Conservation (phyloP, 257 asterid genomes). For the Solanum medicagineum region DNA sequence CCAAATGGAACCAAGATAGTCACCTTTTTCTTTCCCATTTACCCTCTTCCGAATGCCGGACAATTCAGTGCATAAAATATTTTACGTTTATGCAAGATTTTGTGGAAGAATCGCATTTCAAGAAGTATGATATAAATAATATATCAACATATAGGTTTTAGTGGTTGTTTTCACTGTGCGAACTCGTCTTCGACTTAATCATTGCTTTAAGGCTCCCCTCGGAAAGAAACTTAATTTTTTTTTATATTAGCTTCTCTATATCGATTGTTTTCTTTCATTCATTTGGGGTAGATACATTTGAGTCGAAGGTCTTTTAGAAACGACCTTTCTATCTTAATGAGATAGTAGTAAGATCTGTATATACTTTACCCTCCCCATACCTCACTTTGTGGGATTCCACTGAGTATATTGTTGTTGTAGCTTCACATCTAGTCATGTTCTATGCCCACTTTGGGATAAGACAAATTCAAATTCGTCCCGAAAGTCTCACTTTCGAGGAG, state of each 20-base stretch:
- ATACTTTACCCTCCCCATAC: too few species aligned
- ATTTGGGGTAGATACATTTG: too few species aligned
- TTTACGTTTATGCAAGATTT: background rate
- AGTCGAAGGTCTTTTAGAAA: too few species aligned
- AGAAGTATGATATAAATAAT: background rate
- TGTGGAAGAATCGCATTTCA: background rate
- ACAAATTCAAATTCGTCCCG: background rate
- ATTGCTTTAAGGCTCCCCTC: background rate
- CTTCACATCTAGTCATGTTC: background rate
- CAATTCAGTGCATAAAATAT: background rate
- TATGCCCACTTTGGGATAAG: background rate
- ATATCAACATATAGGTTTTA: background rate
- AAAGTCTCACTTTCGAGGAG: background rate
- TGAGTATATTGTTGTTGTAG: background rate
- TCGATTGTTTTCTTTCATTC: too few species aligned
- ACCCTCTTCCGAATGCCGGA: background rate
- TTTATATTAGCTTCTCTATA: background rate
- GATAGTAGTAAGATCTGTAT: too few species aligned
- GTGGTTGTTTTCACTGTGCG: background rate
- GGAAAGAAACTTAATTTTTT: background rate
- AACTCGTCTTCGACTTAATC: accelerated
- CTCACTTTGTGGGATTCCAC: too few species aligned
- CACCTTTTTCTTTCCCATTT: background rate
- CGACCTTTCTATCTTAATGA: too few species aligned
- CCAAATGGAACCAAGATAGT: background rate